Evolutionary conservation across 352 stramenopile species (phyloP), one percentile per base, ranked within the genome.

Genomic region (Globisporangium abappressorium): DNA sequence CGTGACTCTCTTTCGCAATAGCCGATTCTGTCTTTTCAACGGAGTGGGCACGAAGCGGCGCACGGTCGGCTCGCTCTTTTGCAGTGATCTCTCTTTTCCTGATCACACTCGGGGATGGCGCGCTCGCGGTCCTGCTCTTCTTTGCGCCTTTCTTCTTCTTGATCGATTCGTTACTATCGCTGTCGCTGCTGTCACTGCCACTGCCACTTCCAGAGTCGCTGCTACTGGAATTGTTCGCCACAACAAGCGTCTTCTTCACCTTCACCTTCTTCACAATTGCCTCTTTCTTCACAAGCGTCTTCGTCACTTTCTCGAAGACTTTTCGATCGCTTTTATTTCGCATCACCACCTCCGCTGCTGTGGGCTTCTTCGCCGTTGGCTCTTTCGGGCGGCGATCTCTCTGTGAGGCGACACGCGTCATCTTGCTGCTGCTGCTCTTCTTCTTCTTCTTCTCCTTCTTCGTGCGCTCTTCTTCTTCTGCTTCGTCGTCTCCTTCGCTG

Each of bases 1-100:
- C 11, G 20, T 22, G 43, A 5, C 22, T 22, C 12, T 49, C 33
- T 14, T 62, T 49, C 56, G 33, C n/a, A 47, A 12, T 28, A 56
- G 7, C 5, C 34, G 20, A 22, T 22, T 30, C 33, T 33, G 6
- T 62, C 26, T 34, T 12, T 11, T 14, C 20, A 0, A 20, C 22
- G 2, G 30, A 22, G 22, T 34, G 5, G 24, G 26, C 30, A 61
- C 30, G 55, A 4, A 9, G 55, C 12, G 30, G 8, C 20, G 22
- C 20, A 36, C 30, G 38, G 30, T 69, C 64, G 9, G 43, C 47
- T n/a, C 64, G 64, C 33, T 69, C 64, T 46, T 69, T 69, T n/a
- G 55, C 30, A 11, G 64, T 14, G 15, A 63, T 20, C 22, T 69
- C 64, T 33, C 64, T 43, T 20, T 63, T 57, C 2, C 55, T 62